Evolutionary conservation across 106 monocot genomes (phyloP).

Genomic region (Dendrobium nobile): DNA sequence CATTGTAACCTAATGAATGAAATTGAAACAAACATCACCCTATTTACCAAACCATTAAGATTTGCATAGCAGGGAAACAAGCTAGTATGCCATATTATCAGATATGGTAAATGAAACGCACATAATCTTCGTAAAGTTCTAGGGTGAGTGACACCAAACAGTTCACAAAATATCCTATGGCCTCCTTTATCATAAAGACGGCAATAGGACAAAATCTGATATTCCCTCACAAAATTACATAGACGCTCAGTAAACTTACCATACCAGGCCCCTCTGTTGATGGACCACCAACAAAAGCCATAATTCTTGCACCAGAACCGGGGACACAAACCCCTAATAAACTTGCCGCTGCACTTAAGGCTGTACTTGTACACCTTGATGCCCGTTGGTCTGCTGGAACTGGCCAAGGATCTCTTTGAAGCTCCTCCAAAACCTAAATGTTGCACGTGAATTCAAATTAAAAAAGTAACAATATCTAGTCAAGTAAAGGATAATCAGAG

Average conservation of each 20-base stretch:
- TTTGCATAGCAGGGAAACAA: neutral
- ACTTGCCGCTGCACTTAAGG: slow-evolving; percentile 77
- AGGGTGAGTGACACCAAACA: neutral
- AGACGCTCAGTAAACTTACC: slow-evolving; percentile 34
- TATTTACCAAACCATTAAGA: neutral
- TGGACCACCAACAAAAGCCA: slow-evolving; percentile 99
- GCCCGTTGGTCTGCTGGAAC: slow-evolving; percentile 72
- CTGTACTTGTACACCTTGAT: slow-evolving; percentile 79
- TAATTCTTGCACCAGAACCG: slow-evolving; percentile 98
- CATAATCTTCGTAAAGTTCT: neutral
- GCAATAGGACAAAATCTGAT: neutral
- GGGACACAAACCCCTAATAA: slow-evolving; percentile 93
- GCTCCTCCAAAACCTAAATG: slow-evolving; percentile 79
- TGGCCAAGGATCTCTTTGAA: slow-evolving; percentile 93
- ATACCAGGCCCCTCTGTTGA: slow-evolving; percentile 76
- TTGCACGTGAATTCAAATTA: neutral
- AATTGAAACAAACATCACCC: slow-evolving; percentile 1
- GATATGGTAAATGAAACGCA: neutral
- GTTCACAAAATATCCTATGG: neutral
- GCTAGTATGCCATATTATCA: neutral
- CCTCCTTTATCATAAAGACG: neutral
- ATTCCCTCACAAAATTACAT: neutral
- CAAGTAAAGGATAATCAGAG: neutral
- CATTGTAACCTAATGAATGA: neutral
- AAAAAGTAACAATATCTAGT: neutral